phyloP scores from a whole-genome alignment of 257 asterid genomes.

The Plantago major region DNA sequence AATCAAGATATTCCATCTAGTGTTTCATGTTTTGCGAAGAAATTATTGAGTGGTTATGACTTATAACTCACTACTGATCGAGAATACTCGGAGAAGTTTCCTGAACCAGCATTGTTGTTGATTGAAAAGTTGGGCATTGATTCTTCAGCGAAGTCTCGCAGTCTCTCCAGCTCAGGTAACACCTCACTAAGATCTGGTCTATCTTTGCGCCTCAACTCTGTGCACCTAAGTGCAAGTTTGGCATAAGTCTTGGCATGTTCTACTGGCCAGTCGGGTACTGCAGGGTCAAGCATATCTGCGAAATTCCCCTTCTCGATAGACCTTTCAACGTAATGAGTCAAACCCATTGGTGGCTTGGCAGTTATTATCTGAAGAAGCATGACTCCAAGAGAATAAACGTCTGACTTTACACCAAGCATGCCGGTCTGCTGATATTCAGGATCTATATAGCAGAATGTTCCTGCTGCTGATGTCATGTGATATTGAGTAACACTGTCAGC shows the following conservation, averaged over 20 bases:
- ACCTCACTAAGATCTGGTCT: constrained; percentile 19
- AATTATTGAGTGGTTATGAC: neutral
- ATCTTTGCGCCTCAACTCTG: constrained; percentile 18
- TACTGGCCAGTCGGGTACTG: constrained; percentile 14
- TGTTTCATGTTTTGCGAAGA: no score
- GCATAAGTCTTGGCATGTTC: constrained; percentile 18
- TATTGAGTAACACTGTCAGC: constrained; percentile 16
- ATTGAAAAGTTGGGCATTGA: constrained; percentile 8
- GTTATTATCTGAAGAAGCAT: constrained; percentile 26
- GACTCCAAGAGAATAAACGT: constrained; percentile 23
- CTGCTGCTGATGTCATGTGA: constrained; percentile 24
- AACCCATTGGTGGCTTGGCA: constrained; percentile 24
- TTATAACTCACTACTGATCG: neutral
- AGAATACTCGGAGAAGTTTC: neutral
- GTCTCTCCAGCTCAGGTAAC: constrained; percentile 13
- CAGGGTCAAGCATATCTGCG: constrained; percentile 19
- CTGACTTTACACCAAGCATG: constrained; percentile 25
- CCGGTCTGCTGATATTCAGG: constrained; percentile 30
- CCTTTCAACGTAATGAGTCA: constrained; percentile 17
- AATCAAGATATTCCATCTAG: no score
- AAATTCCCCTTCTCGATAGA: constrained; percentile 14
- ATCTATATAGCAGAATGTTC: constrained; percentile 28
- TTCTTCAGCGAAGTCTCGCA: constrained; percentile 7
- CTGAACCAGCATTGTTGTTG: neutral
- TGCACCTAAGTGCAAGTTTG: constrained; percentile 12